phyloP scores from a whole-genome alignment of 2,329 filamentous ascomycete species.

The Mycosphaerella sp. region DNA sequence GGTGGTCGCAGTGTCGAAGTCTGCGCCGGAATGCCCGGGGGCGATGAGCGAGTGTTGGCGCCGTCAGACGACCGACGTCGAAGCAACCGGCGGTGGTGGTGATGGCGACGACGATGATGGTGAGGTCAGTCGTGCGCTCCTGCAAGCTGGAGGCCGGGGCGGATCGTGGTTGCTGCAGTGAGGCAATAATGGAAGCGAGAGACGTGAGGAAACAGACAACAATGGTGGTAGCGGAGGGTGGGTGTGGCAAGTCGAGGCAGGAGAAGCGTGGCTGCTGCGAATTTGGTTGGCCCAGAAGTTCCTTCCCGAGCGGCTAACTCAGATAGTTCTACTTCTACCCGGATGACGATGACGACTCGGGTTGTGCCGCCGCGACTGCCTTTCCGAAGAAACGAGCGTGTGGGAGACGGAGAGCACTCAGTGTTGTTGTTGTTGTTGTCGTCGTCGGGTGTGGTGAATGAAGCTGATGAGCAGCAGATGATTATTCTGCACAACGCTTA shows the following conservation, averaged over 20 bases:
- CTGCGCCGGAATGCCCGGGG: slow-evolving; percentile 14
- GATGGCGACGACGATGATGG: neutral
- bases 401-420: too few species aligned
- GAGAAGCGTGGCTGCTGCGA: slow-evolving; percentile 1
- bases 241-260: neutral
- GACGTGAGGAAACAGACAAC: neutral
- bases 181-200: neutral
- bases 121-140: neutral
- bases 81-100: neutral
- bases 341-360: slow-evolving; percentile 6
- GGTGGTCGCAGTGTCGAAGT: slow-evolving; percentile 10
- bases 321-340: too few species aligned
- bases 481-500: too few species aligned
- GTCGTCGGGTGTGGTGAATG: too few species aligned
- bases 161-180: neutral
- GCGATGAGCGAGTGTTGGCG: slow-evolving; percentile 19
- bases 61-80: slow-evolving; percentile 14
- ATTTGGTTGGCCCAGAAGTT: slow-evolving; percentile 3
- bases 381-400: neutral
- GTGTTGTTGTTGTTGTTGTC: too few species aligned
- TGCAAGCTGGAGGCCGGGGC: neutral
- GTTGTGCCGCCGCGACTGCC: neutral
- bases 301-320: neutral
- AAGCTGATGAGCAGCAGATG: too few species aligned
- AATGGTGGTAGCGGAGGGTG: neutral